These are phyloP conservation scores for Elongisporangium prolatum DNA, from an alignment of 352 stramenopile genomes.

Conservation along the genomic window DNA sequence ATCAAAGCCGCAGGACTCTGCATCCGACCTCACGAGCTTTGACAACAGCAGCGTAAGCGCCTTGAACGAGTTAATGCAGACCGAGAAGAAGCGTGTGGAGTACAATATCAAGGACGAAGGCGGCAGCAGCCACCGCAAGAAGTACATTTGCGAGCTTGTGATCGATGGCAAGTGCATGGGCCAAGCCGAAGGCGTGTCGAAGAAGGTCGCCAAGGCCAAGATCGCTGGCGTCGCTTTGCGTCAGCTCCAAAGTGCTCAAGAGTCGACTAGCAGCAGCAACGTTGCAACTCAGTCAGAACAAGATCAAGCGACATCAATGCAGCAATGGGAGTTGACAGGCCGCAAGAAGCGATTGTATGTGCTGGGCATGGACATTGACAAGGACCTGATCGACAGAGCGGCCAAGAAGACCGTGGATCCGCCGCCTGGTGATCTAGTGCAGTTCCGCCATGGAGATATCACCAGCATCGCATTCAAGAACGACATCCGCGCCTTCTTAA, in stretches of 20 bases:
- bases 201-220: conserved; percentile 80
- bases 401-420: conserved; percentile 29
- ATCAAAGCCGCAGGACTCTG: conserved; percentile 5
- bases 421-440: conserved; percentile 25
- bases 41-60: conserved; percentile 50
- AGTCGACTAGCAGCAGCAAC: background rate
- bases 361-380: conserved; percentile 72
- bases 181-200: conserved; percentile 61
- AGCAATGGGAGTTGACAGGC: conserved; percentile 11
- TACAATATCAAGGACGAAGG: conserved; percentile 56
- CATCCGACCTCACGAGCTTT: conserved; percentile 36
- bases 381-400: conserved; percentile 56
- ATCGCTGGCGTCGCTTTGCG: conserved; percentile 43
- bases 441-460: conserved; percentile 57
- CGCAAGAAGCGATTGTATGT: conserved; percentile 39
- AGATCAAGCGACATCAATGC: background rate
- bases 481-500: conserved; percentile 35
- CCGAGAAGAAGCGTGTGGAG: conserved; percentile 51
- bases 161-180: conserved; percentile 47
- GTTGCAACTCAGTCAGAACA: background rate
- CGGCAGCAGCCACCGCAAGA: conserved; percentile 47
- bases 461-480: conserved; percentile 41
- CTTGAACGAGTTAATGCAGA: conserved; percentile 69
- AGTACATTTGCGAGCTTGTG: conserved; percentile 54
- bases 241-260: conserved; percentile 3